Conservation (phyloP, 805 yeast species). For the Starmerella vaccinii region DNA sequence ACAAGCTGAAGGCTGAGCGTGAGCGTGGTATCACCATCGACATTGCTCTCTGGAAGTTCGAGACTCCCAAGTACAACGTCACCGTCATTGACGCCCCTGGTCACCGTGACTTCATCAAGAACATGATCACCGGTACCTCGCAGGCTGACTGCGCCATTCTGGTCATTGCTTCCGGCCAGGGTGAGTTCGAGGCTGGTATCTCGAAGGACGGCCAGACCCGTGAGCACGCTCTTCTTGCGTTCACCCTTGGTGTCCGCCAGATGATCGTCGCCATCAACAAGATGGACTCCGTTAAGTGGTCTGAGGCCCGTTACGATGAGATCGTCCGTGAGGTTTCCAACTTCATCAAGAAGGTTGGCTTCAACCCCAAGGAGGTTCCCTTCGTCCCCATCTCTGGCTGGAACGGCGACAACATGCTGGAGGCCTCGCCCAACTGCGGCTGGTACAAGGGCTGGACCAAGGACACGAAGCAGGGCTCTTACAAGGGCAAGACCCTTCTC, state of each 20-base stretch:
- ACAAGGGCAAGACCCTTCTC: constrained; percentile 70
- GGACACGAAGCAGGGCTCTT: constrained; percentile 62
- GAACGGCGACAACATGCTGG: constrained; percentile 91
- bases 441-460: constrained; percentile 83
- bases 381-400: constrained; percentile 90
- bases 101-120: constrained; percentile 93
- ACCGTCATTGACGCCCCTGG: constrained; percentile 94
- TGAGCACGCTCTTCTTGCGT: constrained; percentile 86
- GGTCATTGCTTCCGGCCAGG: constrained; percentile 84
- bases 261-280: constrained; percentile 85
- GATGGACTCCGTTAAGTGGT: constrained; percentile 91
- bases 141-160: constrained; percentile 89
- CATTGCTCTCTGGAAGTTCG: constrained; percentile 87
- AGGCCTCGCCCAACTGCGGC: constrained; percentile 68
- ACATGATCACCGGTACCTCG: constrained; percentile 91
- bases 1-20: constrained; percentile 91
- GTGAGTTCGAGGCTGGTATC: constrained; percentile 94
- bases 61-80: constrained; percentile 79
- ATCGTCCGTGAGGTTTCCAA: constrained; percentile 99
- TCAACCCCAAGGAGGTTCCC: constrained; percentile 98
- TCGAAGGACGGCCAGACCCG: constrained; percentile 92
- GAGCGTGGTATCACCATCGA: constrained; percentile 96
- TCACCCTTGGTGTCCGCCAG: constrained; percentile 80
- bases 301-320: constrained; percentile 75
- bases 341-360: constrained; percentile 98